Evolutionary conservation across 805 yeast genomes (phyloP).

Genomic region (Saturnispora zaruensis): DNA sequence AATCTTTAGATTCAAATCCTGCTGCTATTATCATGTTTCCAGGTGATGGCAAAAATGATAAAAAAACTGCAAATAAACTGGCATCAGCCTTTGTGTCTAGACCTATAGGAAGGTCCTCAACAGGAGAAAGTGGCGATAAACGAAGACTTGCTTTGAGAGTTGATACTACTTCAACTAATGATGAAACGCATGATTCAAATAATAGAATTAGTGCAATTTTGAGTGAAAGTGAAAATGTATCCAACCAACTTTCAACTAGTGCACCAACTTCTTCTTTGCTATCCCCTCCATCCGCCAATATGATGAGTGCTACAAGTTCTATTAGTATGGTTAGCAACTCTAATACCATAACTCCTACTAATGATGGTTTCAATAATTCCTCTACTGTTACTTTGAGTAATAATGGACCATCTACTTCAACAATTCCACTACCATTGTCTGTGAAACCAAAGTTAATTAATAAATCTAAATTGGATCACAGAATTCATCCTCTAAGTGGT

Average conservation of each 20-base stretch:
- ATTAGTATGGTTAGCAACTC: not conserved
- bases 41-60: conserved; percentile 25
- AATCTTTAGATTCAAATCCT: conserved; percentile 6
- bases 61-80: not conserved
- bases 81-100: not conserved
- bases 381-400: not conserved
- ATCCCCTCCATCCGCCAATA: not conserved
- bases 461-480: conserved; percentile 7
- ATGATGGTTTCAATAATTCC: not conserved
- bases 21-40: conserved; percentile 44
- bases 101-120: not conserved
- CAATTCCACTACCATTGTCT: not conserved
- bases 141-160: not conserved
- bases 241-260: not conserved
- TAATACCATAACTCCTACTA: conserved; percentile 1
- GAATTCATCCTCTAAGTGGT: conserved; percentile 8
- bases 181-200: not conserved
- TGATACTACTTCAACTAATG: not conserved
- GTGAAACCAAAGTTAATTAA: not conserved
- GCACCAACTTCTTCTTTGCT: conserved; percentile 4
- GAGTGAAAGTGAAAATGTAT: not conserved
- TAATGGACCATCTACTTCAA: not conserved
- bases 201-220: not conserved
- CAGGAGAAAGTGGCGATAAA: not conserved
- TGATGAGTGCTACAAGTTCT: conserved; percentile 3